Percentiles rank a stretch among this genome's conserved stretches.
Conservation (phyloP, 257 asterid species). For the Gardenia jasminoides region DNA sequence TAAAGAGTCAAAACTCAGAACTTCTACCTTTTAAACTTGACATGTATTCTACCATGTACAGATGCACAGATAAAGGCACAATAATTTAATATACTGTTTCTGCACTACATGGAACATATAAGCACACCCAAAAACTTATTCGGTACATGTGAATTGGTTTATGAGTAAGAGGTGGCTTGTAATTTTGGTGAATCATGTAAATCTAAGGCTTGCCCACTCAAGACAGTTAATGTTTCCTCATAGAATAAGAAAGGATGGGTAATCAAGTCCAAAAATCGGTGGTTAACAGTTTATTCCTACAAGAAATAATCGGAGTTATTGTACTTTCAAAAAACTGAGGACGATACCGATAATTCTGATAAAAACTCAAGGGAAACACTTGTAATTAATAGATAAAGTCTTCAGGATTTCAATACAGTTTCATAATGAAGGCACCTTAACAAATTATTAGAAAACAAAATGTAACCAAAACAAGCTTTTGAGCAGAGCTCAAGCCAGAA, state of each 20-base stretch:
- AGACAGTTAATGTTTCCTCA: no score
- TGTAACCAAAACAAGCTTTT: neutral
- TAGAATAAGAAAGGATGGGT: neutral
- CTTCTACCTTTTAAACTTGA: neutral
- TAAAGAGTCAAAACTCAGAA: neutral
- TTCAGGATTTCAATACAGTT: neutral
- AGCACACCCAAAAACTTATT: neutral
- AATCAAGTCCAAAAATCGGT: neutral
- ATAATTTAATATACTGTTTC: neutral
- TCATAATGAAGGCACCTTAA: neutral
- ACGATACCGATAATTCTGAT: neutral
- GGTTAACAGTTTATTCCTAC: neutral
- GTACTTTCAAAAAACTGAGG: neutral
- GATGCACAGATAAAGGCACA: neutral
- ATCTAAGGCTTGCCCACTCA: neutral
- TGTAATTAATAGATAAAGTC: no score
- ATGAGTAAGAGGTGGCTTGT: neutral
- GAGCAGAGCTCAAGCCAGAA: neutral
- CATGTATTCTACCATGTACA: neutral
- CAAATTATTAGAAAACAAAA: neutral
- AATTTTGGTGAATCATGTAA: neutral
- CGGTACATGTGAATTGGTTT: neutral
- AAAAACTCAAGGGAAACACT: neutral
- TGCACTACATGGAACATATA: neutral
- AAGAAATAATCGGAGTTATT: neutral